phyloP scores from a whole-genome alignment of 495 filamentous ascomycete genomes.

The Xylaria cubensis region DNA sequence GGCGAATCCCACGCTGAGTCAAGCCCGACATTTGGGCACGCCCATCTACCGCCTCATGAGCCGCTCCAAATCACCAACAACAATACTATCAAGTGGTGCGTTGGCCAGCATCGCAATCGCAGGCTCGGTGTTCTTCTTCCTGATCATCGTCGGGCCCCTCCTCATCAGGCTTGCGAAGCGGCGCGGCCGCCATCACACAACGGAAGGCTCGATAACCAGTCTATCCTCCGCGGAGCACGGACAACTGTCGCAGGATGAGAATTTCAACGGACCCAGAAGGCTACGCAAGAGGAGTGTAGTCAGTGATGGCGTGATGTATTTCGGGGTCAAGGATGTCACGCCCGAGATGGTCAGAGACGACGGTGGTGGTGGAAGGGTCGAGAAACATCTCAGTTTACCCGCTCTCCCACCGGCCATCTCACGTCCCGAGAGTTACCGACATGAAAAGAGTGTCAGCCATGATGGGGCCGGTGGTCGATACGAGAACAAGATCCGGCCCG shows the following conservation, averaged over 20 bases:
- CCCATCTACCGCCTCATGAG: background rate
- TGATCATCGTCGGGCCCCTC: conserved; percentile 28
- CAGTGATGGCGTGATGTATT: background rate
- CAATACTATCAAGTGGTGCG: conserved; percentile 33
- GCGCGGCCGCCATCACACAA: conserved; percentile 14
- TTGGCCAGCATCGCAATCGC: conserved; percentile 37
- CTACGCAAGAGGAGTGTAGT: conserved; percentile 36
- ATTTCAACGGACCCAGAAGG: conserved; percentile 21
- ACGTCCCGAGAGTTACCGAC: background rate
- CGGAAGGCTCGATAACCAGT: conserved; percentile 4
- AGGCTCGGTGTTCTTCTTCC: conserved; percentile 37
- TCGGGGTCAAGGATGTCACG: background rate
- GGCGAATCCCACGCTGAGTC: background rate
- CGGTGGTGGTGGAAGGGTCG: background rate
- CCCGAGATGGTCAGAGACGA: background rate
- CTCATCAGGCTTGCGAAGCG: conserved; percentile 33
- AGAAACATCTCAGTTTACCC: conserved; percentile 23
- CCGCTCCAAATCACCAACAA: conserved; percentile 6
- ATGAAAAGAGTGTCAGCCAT: background rate
- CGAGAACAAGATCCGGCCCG: background rate
- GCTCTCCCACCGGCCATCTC: conserved; percentile 13
- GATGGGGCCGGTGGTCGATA: background rate
- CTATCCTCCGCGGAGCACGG: conserved; percentile 24
- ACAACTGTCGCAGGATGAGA: conserved; percentile 5
- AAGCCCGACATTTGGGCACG: conserved; percentile 1